These are phyloP conservation scores for Rachicladosporium sp. DNA, from an alignment of 2,329 filamentous ascomycete species.

Conservation along the genomic window DNA sequence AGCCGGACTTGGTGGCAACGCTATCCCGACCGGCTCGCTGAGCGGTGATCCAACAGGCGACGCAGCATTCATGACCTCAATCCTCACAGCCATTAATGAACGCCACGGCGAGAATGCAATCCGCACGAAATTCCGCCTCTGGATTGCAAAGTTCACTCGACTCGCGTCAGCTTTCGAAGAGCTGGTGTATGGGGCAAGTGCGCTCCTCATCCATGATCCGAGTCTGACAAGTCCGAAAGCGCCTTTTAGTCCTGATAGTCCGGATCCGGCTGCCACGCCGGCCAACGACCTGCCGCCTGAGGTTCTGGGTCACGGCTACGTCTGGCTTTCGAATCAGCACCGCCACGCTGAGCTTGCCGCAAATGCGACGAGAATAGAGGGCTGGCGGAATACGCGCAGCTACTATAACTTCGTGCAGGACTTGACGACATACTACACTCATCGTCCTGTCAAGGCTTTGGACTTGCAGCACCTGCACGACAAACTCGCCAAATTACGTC, in stretches of 20 bases:
- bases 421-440: conserved; percentile 22
- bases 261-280: neutral
- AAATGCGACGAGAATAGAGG: conserved; percentile 86
- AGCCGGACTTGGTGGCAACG: conserved; percentile 22
- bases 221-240: conserved; percentile 8
- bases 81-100: conserved; percentile 70
- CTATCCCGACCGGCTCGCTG: conserved; percentile 7
- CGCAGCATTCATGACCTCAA: conserved; percentile 73
- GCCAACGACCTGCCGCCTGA: conserved; percentile 14
- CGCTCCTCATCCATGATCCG: conserved; percentile 55
- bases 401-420: conserved; percentile 78
- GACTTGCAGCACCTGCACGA: conserved; percentile 91
- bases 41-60: conserved; percentile 68
- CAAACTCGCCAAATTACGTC: conserved; percentile 68
- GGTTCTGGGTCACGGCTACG: conserved; percentile 68
- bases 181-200: conserved; percentile 83
- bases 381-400: conserved; percentile 88
- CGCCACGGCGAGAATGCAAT: conserved; percentile 84
- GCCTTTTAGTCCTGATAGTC: neutral
- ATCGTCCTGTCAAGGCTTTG: conserved; percentile 56
- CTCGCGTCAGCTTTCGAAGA: conserved; percentile 92
- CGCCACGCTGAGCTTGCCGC: conserved; percentile 80
- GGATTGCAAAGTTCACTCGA: conserved; percentile 87
- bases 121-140: conserved; percentile 83
- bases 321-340: conserved; percentile 74